A percentile compares a stretch with the other conserved stretches of the same genome.
Conservation (phyloP, 768 basidiomycete genomes). For the Lyophyllum shimeji region DNA sequence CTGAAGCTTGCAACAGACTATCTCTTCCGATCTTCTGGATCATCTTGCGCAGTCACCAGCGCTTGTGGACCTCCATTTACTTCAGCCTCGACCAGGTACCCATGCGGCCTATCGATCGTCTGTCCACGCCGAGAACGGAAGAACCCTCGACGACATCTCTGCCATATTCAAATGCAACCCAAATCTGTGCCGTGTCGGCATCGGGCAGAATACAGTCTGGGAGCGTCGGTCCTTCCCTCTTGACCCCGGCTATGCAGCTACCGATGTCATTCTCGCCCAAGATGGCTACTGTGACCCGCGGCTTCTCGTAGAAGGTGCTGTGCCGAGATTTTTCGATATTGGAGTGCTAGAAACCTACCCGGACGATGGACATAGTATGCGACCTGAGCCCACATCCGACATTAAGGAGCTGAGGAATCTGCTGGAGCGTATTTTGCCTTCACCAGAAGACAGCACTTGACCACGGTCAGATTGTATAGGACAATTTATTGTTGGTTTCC, state of each 20-base stretch:
- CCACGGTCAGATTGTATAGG: no score
- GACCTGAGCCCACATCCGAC: neutral
- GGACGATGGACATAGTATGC: neutral
- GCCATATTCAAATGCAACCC: slow-evolving; percentile 16
- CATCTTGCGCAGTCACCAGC: slow-evolving; percentile 13
- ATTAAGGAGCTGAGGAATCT: neutral
- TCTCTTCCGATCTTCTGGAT: slow-evolving; percentile 14
- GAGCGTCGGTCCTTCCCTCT: slow-evolving; percentile 2
- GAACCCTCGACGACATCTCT: slow-evolving; percentile 13
- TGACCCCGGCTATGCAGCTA: neutral
- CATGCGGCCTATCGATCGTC: slow-evolving; percentile 1
- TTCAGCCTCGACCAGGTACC: slow-evolving; percentile 20
- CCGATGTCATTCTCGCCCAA: neutral
- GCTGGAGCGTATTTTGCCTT: neutral
- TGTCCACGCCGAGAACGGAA: slow-evolving; percentile 1
- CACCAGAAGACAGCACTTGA: no score
- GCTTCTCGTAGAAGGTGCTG: neutral
- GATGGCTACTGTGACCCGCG: neutral
- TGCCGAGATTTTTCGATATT: neutral
- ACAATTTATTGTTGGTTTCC: no score
- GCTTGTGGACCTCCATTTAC: slow-evolving; percentile 21
- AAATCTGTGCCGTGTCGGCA: slow-evolving; percentile 16
- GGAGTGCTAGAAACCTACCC: neutral
- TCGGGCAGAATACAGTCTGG: slow-evolving; percentile 18
- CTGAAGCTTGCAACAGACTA: neutral